These are phyloP conservation scores for Pelargonium nanum DNA, from an alignment of 345 rosid genomes.

Conservation along the genomic window DNA sequence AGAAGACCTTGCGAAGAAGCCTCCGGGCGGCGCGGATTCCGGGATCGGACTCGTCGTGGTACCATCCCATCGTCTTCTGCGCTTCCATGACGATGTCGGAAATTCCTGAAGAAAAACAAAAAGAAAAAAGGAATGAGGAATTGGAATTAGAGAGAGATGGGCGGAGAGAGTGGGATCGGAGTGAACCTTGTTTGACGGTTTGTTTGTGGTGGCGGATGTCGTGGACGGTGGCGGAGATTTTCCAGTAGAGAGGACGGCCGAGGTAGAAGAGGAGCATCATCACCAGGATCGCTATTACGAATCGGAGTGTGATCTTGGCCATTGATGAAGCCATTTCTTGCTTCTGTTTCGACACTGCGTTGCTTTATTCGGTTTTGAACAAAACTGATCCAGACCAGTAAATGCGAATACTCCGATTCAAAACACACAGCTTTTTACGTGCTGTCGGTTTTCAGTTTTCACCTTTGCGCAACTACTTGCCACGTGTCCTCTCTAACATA, in stretches of 20 bases:
- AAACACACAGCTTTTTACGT: too few species aligned
- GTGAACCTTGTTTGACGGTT: slow-evolving; percentile 60
- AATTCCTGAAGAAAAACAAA: slow-evolving; percentile 31
- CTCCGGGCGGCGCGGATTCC: slow-evolving; percentile 33
- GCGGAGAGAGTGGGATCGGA: too few species aligned
- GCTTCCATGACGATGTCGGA: slow-evolving; percentile 59
- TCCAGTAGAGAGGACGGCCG: slow-evolving; percentile 88
- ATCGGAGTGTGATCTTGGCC: slow-evolving; percentile 35
- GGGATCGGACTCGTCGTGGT: slow-evolving; percentile 55
- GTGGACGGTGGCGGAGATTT: slow-evolving; percentile 81
- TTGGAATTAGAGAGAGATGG: not conserved
- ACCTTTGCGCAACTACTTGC: too few species aligned
- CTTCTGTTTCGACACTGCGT: too few species aligned
- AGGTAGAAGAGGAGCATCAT: slow-evolving; percentile 47
- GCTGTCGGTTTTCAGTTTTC: too few species aligned
- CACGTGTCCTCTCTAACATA: too few species aligned
- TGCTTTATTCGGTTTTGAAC: too few species aligned
- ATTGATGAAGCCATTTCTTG: slow-evolving; percentile 23
- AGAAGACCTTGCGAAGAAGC: slow-evolving; percentile 18
- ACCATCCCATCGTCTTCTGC: slow-evolving; percentile 73
- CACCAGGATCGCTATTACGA: slow-evolving; percentile 17
- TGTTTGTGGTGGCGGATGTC: slow-evolving; percentile 77
- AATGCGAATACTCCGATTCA: too few species aligned
- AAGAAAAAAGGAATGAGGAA: not conserved
- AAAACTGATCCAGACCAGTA: too few species aligned